phyloP scores from a whole-genome alignment of 2,329 filamentous ascomycete genomes.

The Pseudogymnoascus sp. region DNA sequence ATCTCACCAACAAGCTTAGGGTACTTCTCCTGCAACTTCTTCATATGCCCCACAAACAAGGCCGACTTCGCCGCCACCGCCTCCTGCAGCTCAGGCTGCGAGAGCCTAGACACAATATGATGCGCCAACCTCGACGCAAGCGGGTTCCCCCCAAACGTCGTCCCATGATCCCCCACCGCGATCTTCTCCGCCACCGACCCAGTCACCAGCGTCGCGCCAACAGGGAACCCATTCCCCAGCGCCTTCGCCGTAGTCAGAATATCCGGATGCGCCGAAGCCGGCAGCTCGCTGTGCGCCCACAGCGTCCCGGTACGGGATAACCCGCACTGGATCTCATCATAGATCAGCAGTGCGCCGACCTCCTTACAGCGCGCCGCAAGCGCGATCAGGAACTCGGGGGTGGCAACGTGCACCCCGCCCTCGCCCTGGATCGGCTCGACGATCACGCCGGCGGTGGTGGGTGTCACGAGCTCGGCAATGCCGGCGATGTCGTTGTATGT shows the following conservation, averaged over 20 bases:
- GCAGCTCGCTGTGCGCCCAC: constrained; percentile 78
- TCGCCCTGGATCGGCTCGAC: constrained; percentile 97
- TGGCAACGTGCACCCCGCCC: constrained; percentile 81
- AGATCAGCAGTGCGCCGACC: constrained; percentile 82
- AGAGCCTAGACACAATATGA: constrained; percentile 72
- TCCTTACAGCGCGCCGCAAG: constrained; percentile 79
- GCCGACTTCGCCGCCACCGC: constrained; percentile 62
- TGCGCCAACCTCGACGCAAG: constrained; percentile 67
- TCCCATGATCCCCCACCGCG: constrained; percentile 62
- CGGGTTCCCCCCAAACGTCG: constrained; percentile 69
- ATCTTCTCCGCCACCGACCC: constrained; percentile 59
- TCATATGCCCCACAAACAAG: constrained; percentile 51
- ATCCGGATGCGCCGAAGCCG: constrained; percentile 79
- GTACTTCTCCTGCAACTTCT: constrained; percentile 49
- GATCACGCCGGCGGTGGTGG: constrained; percentile 86
- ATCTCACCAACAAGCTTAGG: constrained; percentile 71
- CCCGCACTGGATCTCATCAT: constrained; percentile 97
- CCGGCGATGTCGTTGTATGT: constrained; percentile 73
- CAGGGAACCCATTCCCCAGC: constrained; percentile 91
- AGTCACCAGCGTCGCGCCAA: constrained; percentile 68
- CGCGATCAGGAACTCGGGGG: constrained; percentile 72
- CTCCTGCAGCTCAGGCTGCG: constrained; percentile 62
- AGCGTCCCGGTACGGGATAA: constrained; percentile 78
- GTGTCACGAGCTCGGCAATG: constrained; percentile 68
- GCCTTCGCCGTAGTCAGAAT: constrained; percentile 93